Evolutionary conservation across 345 rosid genomes (phyloP), one percentile per base, ranked within the genome.

Genomic region (Syzygium oleosum): DNA sequence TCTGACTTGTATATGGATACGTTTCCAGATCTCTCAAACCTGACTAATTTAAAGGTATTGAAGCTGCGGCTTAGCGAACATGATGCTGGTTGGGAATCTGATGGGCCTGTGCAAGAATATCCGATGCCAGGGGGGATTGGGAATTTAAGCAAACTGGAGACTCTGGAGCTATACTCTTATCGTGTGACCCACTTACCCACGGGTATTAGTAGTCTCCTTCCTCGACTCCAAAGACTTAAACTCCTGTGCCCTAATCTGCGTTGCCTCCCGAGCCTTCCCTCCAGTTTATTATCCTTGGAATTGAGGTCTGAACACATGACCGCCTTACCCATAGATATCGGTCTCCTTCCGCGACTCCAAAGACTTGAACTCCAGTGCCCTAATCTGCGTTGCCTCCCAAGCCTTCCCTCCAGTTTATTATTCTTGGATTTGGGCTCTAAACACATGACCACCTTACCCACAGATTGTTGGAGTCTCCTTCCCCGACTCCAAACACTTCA

Each of bases 141-240:
- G 41, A 38, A 38, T 38, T 38, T 38, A 38, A 38, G 4, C 41
- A 38, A 38, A 38, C 41, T 34, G 41, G 41, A 38, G 41, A 38
- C 41, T 55, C 25, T 65, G 22, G 0, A 0, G 22, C 19, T 65
- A 4, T 0, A 0, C 11, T 65, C 21, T 65, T 0, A 5, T 7
- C 0, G 7, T 31, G 41, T 7, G 19, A n/a, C 73, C 9, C 13
- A 17, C 34, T n/a, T n/a, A n/a, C 34, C 68, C 13, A 27, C 34
- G n/a, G 73, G 6, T 13, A 2, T 61, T 27, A 12, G 7, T 7
- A 54, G 73, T 49, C 87, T 49, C 9, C 73, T n/a, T n/a, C 34
- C 73, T 7, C 38, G n/a, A 27, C 68, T 61, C 34, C n/a, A 12
- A 27, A 12, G 0, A 6, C 68, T 59, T 61, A 4, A 1, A 5